Percentiles rank a stretch among this genome's conserved stretches.
phyloP scores from a whole-genome alignment of 768 basidiomycete genomes.

The Clitopilus passeckerianus region DNA sequence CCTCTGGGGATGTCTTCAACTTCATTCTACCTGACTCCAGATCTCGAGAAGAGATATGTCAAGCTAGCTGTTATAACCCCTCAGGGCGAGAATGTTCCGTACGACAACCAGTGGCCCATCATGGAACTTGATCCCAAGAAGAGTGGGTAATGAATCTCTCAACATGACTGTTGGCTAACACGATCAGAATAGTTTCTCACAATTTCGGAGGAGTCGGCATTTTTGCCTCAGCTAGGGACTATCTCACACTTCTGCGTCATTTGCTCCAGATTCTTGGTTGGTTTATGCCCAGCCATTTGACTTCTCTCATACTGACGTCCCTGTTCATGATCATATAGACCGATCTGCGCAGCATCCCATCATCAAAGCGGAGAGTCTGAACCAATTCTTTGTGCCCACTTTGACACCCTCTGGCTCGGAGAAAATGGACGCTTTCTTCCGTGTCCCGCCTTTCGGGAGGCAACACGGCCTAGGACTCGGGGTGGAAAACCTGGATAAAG shows the following conservation, averaged over 20 bases:
- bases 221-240: conserved; percentile 14
- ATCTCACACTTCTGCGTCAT: conserved; percentile 8
- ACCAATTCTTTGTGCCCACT: conserved; percentile 10
- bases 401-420: background rate
- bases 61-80: background rate
- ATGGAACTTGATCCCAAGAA: conserved; percentile 12
- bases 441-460: background rate
- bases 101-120: conserved; percentile 6
- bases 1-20: background rate
- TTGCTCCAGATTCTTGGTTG: background rate
- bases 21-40: background rate
- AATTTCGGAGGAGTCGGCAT: conserved; percentile 12
- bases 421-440: background rate
- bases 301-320: background rate
- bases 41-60: background rate
- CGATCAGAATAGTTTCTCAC: conserved; percentile 8
- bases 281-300: background rate
- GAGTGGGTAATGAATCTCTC: conserved; percentile 3
- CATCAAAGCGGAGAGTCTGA: conserved; percentile 4
- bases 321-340: conserved; percentile 3
- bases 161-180: background rate
- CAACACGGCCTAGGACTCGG: background rate
- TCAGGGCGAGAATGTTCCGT: conserved; percentile 1
- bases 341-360: conserved; percentile 8
- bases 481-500: background rate